Conservation (phyloP, 164 flowering plant genomes). For the Nymphaea colorata region DNA sequence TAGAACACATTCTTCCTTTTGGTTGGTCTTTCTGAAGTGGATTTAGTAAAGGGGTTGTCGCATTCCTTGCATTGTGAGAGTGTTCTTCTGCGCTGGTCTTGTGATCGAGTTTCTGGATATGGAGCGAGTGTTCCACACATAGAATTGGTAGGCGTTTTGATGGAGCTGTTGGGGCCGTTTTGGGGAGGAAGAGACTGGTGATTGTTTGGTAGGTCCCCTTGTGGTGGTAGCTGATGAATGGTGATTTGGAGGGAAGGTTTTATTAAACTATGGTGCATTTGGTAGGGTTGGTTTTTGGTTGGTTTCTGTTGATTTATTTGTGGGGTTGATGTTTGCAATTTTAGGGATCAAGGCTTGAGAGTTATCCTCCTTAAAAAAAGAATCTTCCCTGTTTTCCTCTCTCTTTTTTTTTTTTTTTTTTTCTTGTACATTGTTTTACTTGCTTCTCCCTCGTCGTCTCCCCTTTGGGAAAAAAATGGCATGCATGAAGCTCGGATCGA, state of each 20-base stretch:
- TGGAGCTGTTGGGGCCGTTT: neutral
- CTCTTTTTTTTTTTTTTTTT: too few species aligned
- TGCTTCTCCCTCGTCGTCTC: neutral
- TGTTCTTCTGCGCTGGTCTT: too few species aligned
- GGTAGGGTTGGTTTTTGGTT: neutral
- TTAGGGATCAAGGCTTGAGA: neutral
- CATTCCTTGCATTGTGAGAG: too few species aligned
- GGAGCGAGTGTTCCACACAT: too few species aligned
- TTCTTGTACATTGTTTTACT: neutral
- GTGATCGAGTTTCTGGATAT: too few species aligned
- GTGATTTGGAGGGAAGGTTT: neutral
- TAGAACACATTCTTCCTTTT: too few species aligned
- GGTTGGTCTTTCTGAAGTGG: too few species aligned
- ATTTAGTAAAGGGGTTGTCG: too few species aligned
- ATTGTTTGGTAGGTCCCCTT: neutral
- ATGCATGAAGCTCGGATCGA: slow-evolving; percentile 90
- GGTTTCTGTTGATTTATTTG: neutral
- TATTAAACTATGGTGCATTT: neutral
- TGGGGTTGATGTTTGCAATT: neutral
- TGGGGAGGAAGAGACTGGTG: neutral
- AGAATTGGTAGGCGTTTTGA: too few species aligned
- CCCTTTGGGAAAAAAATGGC: slow-evolving; percentile 37
- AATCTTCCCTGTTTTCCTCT: neutral
- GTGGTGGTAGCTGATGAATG: neutral
- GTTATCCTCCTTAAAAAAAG: neutral